A percentile compares a stretch with the other conserved stretches of the same genome.
phyloP scores from a whole-genome alignment of 805 yeast species.

The Starmerella vaccinii region DNA sequence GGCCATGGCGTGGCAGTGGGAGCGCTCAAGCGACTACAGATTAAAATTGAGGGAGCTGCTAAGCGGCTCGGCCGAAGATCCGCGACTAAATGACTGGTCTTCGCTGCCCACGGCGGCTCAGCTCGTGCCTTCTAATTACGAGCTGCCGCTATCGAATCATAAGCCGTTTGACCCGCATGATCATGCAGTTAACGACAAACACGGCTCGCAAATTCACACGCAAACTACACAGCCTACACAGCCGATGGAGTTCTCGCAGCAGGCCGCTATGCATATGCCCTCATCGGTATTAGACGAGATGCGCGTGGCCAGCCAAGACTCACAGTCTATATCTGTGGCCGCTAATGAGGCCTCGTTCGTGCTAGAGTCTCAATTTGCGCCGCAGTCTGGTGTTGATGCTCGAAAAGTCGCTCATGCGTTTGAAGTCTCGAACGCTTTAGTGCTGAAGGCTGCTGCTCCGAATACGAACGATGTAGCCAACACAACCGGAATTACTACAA shows the following conservation, averaged over 20 bases:
- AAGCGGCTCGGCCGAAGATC: neutral
- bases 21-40: slow-evolving; percentile 2
- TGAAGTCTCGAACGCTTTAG: neutral
- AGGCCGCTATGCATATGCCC: too few species aligned
- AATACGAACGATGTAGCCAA: slow-evolving; percentile 32
- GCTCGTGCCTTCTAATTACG: slow-evolving; percentile 4
- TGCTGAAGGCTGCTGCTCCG: slow-evolving; percentile 20
- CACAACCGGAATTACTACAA: slow-evolving; percentile 41
- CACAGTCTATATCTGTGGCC: neutral
- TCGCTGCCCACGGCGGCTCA: slow-evolving; percentile 10
- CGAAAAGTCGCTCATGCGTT: neutral
- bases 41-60: neutral
- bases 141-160: neutral
- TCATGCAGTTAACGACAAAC: too few species aligned
- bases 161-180: neutral
- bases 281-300: neutral
- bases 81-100: neutral
- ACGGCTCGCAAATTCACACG: neutral
- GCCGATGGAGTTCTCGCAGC: neutral
- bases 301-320: neutral
- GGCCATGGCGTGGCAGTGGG: slow-evolving; percentile 20
- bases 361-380: neutral
- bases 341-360: slow-evolving; percentile 7
- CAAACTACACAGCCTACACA: neutral
- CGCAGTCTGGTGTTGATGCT: neutral